Base-by-base conservation (phyloP, 768 basidiomycete genomes). In the Hydnomerulius pinastri region DNA sequence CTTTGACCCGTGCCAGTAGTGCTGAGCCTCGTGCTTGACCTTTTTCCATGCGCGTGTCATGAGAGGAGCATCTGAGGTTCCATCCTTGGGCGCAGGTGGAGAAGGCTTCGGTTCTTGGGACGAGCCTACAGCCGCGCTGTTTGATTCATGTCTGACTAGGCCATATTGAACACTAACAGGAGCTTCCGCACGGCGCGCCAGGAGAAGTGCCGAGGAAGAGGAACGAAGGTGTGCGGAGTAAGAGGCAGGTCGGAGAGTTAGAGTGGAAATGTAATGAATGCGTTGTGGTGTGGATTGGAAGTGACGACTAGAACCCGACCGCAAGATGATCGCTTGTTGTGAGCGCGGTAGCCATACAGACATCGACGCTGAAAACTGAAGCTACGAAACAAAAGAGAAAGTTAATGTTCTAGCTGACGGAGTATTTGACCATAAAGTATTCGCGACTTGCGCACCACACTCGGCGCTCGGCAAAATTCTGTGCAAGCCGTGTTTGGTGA, bases 1-100 rank as follows among this genome's bases (percentile, higher is more conserved):
- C 66, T 97, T 97, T 1, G 91, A 81, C 10, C 97, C 96, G 55
- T 94, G 87, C 95, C 95, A 98, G 68, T 98, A 99, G 68, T 99
- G 96, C 51, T 83, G 80, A 0, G 87, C 93, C 70, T 98, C 97
- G 62, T 98, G 91, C 74, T 98, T 99, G 54, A 98, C 85, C 59
- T 85, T 90, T 58, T 87, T 88, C 96, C 96, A 98, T 6, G 81
- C 80, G 32, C 94, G 77, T 9, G 81, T 76, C 33, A 73, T 50
- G 3, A 90, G 66, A 1, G 78, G 77, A 0, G 69, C 65, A 36
- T 73, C 66, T 35, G 74, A 57, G 39, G 74, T 53, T 7, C 61
- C 48, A 28, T 78, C 75, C 58, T 76, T 77, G 27, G 76, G 69
- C 0, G 75, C 69, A 9, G 81, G 82, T 7, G 76, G 76, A n/a